These are phyloP conservation scores for Epithemia pelagica DNA, from an alignment of 108 stramenopile genomes.

Conservation along the genomic window DNA sequence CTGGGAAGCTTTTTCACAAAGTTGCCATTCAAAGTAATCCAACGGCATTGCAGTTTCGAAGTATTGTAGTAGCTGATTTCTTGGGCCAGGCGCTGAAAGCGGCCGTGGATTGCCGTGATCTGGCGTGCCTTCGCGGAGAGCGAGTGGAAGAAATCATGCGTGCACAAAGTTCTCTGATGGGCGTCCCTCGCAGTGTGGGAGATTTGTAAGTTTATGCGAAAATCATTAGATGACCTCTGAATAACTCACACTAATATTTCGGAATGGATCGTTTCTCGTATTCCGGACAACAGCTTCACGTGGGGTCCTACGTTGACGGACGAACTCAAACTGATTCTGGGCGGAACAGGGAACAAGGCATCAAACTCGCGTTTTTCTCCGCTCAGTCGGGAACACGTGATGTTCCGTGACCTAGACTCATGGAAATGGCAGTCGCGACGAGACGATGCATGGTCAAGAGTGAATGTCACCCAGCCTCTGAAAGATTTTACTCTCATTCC, in stretches of 20 bases:
- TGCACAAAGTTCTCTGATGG: conserved; percentile 70
- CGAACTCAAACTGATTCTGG: conserved; percentile 21
- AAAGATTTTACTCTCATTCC: conserved; percentile 42
- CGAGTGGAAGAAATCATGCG: conserved; percentile 72
- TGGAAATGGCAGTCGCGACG: conserved; percentile 13
- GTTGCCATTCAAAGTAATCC: conserved; percentile 75
- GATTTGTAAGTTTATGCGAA: conserved; percentile 25
- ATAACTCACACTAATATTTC: too few species aligned
- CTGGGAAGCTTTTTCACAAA: conserved; percentile 46
- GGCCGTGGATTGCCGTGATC: conserved; percentile 69
- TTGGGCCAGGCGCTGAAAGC: conserved; percentile 67
- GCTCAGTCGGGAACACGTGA: conserved; percentile 5
- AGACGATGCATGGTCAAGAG: conserved; percentile 37
- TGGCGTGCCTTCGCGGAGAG: conserved; percentile 63
- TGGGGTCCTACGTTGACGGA: conserved; percentile 62
- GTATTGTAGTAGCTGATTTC: conserved; percentile 74
- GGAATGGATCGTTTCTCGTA: too few species aligned
- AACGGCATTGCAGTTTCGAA: conserved; percentile 67
- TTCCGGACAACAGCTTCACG: conserved; percentile 50
- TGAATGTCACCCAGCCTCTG: conserved; percentile 71
- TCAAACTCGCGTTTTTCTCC: conserved; percentile 4
- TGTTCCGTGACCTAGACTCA: conserved; percentile 21
- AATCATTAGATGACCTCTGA: too few species aligned
- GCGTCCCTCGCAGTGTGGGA: conserved; percentile 52
- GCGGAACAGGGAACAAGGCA: conserved; percentile 4